phyloP scores from a whole-genome alignment of 768 basidiomycete species.

The Termitomyces sp. region DNA sequence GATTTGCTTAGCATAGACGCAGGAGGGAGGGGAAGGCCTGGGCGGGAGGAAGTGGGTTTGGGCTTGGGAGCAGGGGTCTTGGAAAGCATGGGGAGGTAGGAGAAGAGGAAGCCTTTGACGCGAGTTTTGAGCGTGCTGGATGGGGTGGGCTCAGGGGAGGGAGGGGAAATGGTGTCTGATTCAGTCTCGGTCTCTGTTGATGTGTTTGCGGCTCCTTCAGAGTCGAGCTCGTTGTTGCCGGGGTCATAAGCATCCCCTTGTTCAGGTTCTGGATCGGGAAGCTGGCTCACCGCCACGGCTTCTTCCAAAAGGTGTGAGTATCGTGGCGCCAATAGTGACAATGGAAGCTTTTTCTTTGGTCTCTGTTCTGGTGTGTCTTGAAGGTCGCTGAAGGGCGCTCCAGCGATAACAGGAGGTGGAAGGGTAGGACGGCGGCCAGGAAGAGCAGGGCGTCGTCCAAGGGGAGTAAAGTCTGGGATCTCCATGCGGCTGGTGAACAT shows the following conservation, averaged over 20 bases:
- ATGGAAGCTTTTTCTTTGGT: conserved; percentile 27
- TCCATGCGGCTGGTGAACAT: conserved; percentile 23
- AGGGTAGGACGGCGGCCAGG: conserved; percentile 19
- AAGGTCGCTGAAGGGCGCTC: conserved; percentile 31
- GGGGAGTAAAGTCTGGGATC: conserved; percentile 54
- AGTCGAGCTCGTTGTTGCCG: not conserved
- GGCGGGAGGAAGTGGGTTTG: conserved; percentile 17
- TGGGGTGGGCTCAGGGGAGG: not conserved
- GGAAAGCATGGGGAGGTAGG: conserved; percentile 53
- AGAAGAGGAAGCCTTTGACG: conserved; percentile 56
- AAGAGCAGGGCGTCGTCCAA: conserved; percentile 31
- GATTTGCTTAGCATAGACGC: conserved; percentile 43
- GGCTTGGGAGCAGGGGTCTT: conserved; percentile 25
- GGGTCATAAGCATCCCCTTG: conserved; percentile 1
- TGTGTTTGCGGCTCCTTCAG: not conserved
- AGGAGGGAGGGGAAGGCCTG: conserved; percentile 54
- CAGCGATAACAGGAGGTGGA: conserved; percentile 17
- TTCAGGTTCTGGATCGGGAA: conserved; percentile 2
- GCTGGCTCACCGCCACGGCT: conserved; percentile 37
- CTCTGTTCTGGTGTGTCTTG: not conserved
- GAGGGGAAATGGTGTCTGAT: not conserved
- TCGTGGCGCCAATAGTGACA: conserved; percentile 46
- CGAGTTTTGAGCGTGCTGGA: conserved; percentile 39
- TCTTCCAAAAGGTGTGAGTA: conserved; percentile 60
- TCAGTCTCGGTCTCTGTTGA: not conserved